Conservation (phyloP, 106 monocot genomes). For the Narthecium ossifragum region DNA sequence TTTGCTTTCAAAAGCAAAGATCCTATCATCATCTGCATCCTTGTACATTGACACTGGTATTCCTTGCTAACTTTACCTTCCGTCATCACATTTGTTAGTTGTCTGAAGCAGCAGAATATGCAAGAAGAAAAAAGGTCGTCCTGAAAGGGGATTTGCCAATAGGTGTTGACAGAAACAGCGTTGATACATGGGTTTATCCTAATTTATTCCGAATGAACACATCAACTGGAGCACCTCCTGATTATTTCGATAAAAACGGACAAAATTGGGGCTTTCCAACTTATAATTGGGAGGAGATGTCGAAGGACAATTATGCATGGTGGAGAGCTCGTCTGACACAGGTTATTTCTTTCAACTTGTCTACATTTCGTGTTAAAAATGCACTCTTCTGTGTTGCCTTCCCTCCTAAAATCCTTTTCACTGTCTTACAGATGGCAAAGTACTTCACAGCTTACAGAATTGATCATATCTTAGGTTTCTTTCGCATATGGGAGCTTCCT, state of each 20-base stretch:
- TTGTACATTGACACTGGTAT: no score
- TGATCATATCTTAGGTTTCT: slow-evolving; percentile 95
- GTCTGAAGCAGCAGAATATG: slow-evolving; percentile 76
- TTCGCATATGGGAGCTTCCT: slow-evolving; percentile 95
- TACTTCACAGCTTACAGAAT: slow-evolving; percentile 92
- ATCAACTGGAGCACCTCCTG: slow-evolving; percentile 91
- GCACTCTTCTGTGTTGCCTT: background rate
- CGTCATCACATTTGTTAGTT: slow-evolving; percentile 31
- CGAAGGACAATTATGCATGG: slow-evolving; percentile 90
- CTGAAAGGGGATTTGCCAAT: slow-evolving; percentile 97
- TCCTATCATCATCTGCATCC: no score
- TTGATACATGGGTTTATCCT: slow-evolving; percentile 95
- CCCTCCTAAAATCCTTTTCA: slow-evolving; percentile 1
- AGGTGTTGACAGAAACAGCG: slow-evolving; percentile 85
- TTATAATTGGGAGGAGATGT: slow-evolving; percentile 98
- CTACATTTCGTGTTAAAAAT: no score
- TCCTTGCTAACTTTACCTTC: background rate
- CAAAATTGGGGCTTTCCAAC: slow-evolving; percentile 99
- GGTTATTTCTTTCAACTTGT: slow-evolving; percentile 20
- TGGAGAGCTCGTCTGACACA: slow-evolving; percentile 87
- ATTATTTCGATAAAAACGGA: slow-evolving; percentile 93
- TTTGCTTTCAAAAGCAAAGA: background rate
- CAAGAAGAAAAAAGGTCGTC: slow-evolving; percentile 67
- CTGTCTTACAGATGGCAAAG: slow-evolving; percentile 70
- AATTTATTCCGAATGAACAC: slow-evolving; percentile 88